A percentile compares a stretch with the other conserved stretches of the same genome.
phyloP scores from a whole-genome alignment of 2,329 filamentous ascomycete species.

The Coniella vitis region DNA sequence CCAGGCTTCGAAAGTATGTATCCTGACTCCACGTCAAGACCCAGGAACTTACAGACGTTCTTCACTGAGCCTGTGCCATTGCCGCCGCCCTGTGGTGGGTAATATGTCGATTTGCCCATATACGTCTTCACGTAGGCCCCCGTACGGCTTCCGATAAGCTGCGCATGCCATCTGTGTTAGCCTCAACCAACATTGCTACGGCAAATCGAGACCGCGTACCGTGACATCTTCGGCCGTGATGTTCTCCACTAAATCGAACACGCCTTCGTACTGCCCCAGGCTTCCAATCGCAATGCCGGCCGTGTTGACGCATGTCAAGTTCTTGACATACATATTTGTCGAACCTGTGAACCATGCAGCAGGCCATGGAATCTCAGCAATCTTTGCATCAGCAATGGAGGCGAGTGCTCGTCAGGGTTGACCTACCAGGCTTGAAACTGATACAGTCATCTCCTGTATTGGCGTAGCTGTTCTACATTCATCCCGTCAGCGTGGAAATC shows the following conservation, averaged over 20 bases:
- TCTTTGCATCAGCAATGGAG: no score
- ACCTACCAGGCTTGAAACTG: constrained; percentile 6
- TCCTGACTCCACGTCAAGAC: no score
- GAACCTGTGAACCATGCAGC: background rate
- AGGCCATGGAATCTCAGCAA: no score
- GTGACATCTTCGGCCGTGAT: constrained; percentile 6
- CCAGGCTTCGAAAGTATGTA: no score
- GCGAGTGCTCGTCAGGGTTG: no score
- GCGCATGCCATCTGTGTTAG: background rate
- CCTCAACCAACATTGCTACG: no score
- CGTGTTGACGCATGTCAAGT: constrained; percentile 2
- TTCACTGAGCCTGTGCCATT: constrained; percentile 7
- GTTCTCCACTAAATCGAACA: constrained; percentile 2
- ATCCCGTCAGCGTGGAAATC: background rate
- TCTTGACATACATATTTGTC: constrained; percentile 2
- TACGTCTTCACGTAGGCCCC: constrained; percentile 8
- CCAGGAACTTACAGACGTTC: constrained; percentile 4
- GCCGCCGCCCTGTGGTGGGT: constrained; percentile 6
- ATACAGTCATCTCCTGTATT: constrained; percentile 4
- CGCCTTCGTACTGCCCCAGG: constrained; percentile 5
- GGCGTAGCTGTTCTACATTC: background rate
- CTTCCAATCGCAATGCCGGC: constrained; percentile 6
- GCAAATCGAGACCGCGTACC: background rate
- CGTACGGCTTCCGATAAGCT: constrained; percentile 6
- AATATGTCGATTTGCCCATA: constrained; percentile 8